A percentile compares a stretch with the other conserved stretches of the same genome.
Conservation (phyloP, 768 basidiomycete genomes). For the Sarcodon aspratus region DNA sequence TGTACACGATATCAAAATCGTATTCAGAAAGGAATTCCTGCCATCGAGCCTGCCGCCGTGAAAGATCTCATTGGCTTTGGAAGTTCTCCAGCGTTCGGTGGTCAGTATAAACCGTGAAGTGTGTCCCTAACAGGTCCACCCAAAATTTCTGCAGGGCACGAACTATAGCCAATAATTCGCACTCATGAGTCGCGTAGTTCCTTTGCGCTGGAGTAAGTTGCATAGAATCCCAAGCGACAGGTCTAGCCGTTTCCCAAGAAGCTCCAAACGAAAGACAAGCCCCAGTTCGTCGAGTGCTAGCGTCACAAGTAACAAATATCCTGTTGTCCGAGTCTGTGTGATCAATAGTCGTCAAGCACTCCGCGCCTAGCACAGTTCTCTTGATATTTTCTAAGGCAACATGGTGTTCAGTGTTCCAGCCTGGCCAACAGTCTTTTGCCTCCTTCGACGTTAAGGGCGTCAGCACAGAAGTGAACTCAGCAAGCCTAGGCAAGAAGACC, state of each 20-base stretch:
- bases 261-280: slow-evolving; percentile 20
- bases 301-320: slow-evolving; percentile 25
- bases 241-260: slow-evolving; percentile 18
- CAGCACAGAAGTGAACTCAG: slow-evolving; percentile 9
- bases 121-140: slow-evolving; percentile 10
- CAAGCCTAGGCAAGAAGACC: slow-evolving; percentile 10
- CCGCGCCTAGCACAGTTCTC: slow-evolving; percentile 11
- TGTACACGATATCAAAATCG: slow-evolving; percentile 23
- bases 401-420: slow-evolving; percentile 18
- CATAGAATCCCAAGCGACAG: slow-evolving; percentile 22
- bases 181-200: slow-evolving; percentile 27
- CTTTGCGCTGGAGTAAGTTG: slow-evolving; percentile 17
- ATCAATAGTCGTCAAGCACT: slow-evolving; percentile 21
- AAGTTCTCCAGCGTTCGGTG: slow-evolving; percentile 26
- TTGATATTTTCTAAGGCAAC: slow-evolving; percentile 26
- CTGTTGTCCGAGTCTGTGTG: slow-evolving; percentile 17
- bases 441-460: slow-evolving; percentile 16
- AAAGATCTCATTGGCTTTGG: slow-evolving; percentile 19
- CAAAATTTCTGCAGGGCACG: slow-evolving; percentile 15
- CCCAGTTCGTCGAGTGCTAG: slow-evolving; percentile 17
- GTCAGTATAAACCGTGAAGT: slow-evolving; percentile 21
- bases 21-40: slow-evolving; percentile 26
- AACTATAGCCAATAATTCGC: slow-evolving; percentile 26
- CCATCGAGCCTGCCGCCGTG: slow-evolving; percentile 24
- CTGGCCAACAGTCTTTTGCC: slow-evolving; percentile 13